phyloP scores from a whole-genome alignment of 1,139 yeast species.

The Pichia sorboxylosa region DNA sequence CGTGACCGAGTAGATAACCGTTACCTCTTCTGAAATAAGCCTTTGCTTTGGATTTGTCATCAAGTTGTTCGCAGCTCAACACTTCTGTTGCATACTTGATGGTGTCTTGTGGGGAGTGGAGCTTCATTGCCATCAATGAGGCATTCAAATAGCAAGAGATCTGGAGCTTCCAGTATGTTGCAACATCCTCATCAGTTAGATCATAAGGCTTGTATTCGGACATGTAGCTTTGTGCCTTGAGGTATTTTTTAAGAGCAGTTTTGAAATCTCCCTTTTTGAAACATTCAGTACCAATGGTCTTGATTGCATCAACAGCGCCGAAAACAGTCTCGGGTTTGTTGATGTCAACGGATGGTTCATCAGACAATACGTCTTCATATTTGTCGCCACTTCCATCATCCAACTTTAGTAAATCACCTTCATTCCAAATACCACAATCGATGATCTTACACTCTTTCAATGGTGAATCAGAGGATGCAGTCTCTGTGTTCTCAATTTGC shows the following conservation, averaged over 20 bases:
- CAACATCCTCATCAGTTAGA: constrained; percentile 41
- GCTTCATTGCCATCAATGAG: constrained; percentile 63
- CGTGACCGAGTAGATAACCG: constrained; percentile 53
- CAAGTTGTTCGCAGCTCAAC: constrained; percentile 48
- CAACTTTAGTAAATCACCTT: constrained; percentile 32
- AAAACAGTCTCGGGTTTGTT: constrained; percentile 53
- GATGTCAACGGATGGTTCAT: constrained; percentile 56
- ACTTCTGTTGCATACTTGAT: constrained; percentile 56
- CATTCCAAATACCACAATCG: constrained; percentile 71
- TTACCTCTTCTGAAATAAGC: constrained; percentile 79
- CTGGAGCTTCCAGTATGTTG: constrained; percentile 40
- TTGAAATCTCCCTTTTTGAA: constrained; percentile 54
- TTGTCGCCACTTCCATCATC: constrained; percentile 82
- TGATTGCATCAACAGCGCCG: constrained; percentile 54
- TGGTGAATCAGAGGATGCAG: constrained; percentile 57
- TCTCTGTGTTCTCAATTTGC: constrained; percentile 57
- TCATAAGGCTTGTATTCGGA: constrained; percentile 69
- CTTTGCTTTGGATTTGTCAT: constrained; percentile 64
- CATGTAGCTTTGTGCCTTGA: constrained; percentile 57
- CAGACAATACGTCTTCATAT: constrained; percentile 67
- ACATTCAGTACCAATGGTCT: constrained; percentile 65
- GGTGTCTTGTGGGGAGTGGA: constrained; percentile 44
- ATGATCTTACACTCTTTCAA: constrained; percentile 50
- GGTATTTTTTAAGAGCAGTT: constrained; percentile 54
- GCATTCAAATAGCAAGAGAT: constrained; percentile 58